phyloP scores from a whole-genome alignment of 2,329 filamentous ascomycete species.

The Fusarium tanahbumbuense region DNA sequence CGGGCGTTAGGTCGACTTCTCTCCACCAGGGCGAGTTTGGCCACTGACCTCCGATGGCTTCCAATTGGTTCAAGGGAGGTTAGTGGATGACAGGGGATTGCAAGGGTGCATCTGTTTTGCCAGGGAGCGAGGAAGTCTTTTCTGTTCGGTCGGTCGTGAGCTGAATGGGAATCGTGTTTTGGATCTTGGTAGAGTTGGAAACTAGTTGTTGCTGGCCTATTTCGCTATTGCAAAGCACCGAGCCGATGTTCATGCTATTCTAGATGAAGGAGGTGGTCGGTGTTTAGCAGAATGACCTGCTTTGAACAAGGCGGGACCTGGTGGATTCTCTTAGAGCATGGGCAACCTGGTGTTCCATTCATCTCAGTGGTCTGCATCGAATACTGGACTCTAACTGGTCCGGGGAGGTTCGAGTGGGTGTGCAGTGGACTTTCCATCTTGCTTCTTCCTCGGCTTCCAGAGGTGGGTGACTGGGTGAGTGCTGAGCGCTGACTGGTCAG shows the following conservation, averaged over 20 bases:
- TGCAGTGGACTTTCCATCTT: slow-evolving; percentile 44
- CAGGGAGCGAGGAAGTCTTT: slow-evolving; percentile 21
- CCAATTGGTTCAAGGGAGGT: slow-evolving; percentile 23
- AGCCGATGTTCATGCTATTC: slow-evolving; percentile 32
- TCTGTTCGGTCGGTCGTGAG: slow-evolving; percentile 7
- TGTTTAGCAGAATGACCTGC: slow-evolving; percentile 37
- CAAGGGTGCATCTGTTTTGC: slow-evolving; percentile 23
- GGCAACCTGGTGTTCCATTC: slow-evolving; percentile 33
- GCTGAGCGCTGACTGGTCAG: slow-evolving; percentile 16
- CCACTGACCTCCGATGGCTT: slow-evolving; percentile 16
- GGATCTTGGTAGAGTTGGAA: not conserved
- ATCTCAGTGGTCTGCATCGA: slow-evolving; percentile 18
- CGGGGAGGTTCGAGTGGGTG: slow-evolving; percentile 35
- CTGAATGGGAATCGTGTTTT: slow-evolving; percentile 19
- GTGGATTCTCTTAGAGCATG: slow-evolving; percentile 31
- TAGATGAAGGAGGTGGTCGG: slow-evolving; percentile 46
- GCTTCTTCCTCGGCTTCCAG: slow-evolving; percentile 46
- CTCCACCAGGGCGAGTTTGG: slow-evolving; percentile 38
- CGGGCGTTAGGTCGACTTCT: slow-evolving; percentile 32
- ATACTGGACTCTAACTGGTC: slow-evolving; percentile 14
- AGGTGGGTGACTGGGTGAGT: slow-evolving; percentile 8
- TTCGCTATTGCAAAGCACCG: slow-evolving; percentile 9
- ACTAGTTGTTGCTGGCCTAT: slow-evolving; percentile 8
- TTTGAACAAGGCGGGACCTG: slow-evolving; percentile 33
- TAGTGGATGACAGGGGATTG: slow-evolving; percentile 28